Conservation (phyloP, 2,329 filamentous ascomycete species). For the Penicillium sp. region DNA sequence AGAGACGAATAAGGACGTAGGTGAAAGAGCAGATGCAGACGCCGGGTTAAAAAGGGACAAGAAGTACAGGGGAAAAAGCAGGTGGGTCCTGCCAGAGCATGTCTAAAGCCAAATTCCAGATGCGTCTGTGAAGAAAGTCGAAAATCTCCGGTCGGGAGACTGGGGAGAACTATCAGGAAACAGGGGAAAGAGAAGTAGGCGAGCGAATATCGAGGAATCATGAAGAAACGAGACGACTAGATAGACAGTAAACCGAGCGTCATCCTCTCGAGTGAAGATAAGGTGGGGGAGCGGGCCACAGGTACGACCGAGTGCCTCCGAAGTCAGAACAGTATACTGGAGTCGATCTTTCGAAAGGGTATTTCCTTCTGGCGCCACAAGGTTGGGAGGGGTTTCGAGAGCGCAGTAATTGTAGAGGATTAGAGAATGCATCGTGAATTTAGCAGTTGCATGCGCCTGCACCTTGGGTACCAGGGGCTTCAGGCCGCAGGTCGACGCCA, state of each 20-base stretch:
- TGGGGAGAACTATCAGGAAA: conserved; percentile 8
- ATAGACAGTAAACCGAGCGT: conserved; percentile 14
- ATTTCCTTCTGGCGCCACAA: background rate
- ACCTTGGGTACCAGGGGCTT: conserved; percentile 61
- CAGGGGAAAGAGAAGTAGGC: background rate
- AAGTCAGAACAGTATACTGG: conserved; percentile 9
- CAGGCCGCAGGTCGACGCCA: conserved; percentile 67
- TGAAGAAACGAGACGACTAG: conserved; percentile 19
- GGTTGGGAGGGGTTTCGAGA: background rate
- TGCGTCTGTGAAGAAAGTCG: conserved; percentile 20
- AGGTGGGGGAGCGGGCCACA: conserved; percentile 1
- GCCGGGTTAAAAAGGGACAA: conserved; percentile 31
- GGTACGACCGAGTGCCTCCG: conserved; percentile 3
- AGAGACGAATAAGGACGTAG: conserved; percentile 21
- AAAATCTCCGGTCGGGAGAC: conserved; percentile 14
- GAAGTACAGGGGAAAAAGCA: conserved; percentile 29
- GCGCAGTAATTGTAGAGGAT: background rate
- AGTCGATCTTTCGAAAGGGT: conserved; percentile 3
- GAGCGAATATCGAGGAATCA: conserved; percentile 22
- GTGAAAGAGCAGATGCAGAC: conserved; percentile 33
- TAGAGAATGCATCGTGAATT: conserved; percentile 16
- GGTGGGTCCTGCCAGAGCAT: conserved; percentile 28
- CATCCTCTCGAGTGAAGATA: conserved; percentile 10
- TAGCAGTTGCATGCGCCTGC: conserved; percentile 66
- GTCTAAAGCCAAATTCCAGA: conserved; percentile 34